Base-by-base conservation (phyloP, 1,284 basidiomycete species). In the Mycosarcoma maydis region DNA sequence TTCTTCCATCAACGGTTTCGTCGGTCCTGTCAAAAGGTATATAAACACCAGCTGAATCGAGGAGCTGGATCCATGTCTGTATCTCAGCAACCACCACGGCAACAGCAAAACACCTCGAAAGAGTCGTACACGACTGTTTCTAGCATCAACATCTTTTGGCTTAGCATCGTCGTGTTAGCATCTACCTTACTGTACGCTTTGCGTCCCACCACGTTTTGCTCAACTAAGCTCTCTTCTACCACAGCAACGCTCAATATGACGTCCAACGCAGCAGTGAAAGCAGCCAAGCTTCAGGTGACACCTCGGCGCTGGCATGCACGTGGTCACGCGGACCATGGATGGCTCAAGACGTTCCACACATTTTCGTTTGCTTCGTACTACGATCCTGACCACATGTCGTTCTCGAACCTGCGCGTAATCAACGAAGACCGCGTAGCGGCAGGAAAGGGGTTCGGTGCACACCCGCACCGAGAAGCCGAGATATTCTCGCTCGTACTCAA, bases 381-480 rank as follows among this genome's bases (percentile, higher is more conserved):
- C 58, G 88, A 90, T 50, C 73, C 78, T 4, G 51, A 82, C 2
- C 87, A 89, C 70, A 83, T 87, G 36, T 24, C 64, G 7, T 86
- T 83, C 60, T 84, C 84, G 3, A 60, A 78, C 33, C 75, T 86
- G 3, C 73, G 85, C 47, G 86, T 87, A 6, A 85, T 97, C 81
- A 97, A 96, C 83, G 94, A 96, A 82, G 94, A 96, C 77, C 88
- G 92, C 29, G 92, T 96, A 24, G 87, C 87, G 3, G 84, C 90
- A 4, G 79, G 83, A 3, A 89, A 88, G 7, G 94, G 94, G 0
- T 97, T 97, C 73, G 92, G 91, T 4, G 89, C 88, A 0, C 93
- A 97, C 67, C 86, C 81, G 9, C 94, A 97, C 80, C 85, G 87
- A 29, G 54, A 70, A 37, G 69, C 92, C 73, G 92, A 98, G 79